These are phyloP conservation scores for Aspergillus fructus DNA, from an alignment of 2,329 filamentous ascomycete genomes.

Conservation along the genomic window DNA sequence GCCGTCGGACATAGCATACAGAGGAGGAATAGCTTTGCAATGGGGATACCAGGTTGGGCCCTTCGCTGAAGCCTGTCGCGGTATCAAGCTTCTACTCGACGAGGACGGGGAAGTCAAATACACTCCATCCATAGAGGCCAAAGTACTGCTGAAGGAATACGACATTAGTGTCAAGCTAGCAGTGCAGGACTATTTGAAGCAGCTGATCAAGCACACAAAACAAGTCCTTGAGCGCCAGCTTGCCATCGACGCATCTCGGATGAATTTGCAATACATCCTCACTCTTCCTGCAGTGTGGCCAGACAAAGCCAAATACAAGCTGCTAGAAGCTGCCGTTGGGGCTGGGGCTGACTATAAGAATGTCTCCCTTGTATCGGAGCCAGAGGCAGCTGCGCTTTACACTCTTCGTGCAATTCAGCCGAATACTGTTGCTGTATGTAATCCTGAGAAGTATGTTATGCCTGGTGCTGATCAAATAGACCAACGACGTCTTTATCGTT, in stretches of 20 bases:
- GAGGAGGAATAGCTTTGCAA: neutral
- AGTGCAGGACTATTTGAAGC: neutral
- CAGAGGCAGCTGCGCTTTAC: slow-evolving; percentile 34
- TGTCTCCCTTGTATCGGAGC: slow-evolving; percentile 23
- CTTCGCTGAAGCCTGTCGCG: slow-evolving; percentile 24
- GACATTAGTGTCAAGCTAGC: neutral
- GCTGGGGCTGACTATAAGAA: slow-evolving; percentile 13
- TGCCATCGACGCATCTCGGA: slow-evolving; percentile 7
- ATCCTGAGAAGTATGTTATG: too few species aligned
- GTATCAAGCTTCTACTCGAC: slow-evolving; percentile 25
- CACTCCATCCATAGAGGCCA: slow-evolving; percentile 5
- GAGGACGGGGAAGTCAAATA: slow-evolving; percentile 12
- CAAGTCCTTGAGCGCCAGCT: slow-evolving; percentile 9
- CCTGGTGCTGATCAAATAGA: slow-evolving; percentile 11
- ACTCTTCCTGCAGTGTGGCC: slow-evolving; percentile 37
- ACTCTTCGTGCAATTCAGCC: slow-evolving; percentile 27
- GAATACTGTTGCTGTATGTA: slow-evolving; percentile 23
- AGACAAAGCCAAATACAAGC: slow-evolving; percentile 33
- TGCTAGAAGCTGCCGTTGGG: slow-evolving; percentile 20
- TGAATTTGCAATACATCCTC: slow-evolving; percentile 26
- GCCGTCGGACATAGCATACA: slow-evolving; percentile 18
- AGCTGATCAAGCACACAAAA: neutral
- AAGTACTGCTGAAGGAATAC: neutral
- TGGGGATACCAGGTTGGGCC: slow-evolving; percentile 27
- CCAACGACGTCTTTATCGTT: slow-evolving; percentile 32